Evolutionary conservation across 176 grass and related monocot species (phyloP), one percentile per base, ranked within the genome.

Genomic region (Raddia distichophylla): DNA sequence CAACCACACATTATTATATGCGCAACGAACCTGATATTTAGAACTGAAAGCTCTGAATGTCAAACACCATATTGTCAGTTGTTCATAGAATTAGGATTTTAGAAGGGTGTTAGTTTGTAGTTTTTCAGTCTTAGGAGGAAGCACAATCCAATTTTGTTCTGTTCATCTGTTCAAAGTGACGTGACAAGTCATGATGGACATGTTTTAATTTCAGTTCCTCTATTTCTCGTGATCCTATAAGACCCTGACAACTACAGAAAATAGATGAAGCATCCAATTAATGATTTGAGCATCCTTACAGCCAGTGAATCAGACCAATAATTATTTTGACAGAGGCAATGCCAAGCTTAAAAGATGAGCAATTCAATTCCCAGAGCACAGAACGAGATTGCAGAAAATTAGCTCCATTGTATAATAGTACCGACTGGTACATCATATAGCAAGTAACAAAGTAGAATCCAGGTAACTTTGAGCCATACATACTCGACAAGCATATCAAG

Each of bases 341-440:
- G 18, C 55, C 40, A 51, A 22, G 4, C 14, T 12, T 71, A 35
- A 67, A 4, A 3, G 75, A 56, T 40, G 13, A 76, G 18, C 10
- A 62, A 44, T 32, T 42, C 2, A 83, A 45, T 71, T 70, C 19
- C 44, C 46, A 15, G 6, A 71, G 60, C n/a, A 70, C 63, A 73
- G 61, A 59, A 77, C 8, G n/a, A 35, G 42, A 65, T 10, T 44
- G 11, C 33, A 52, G 3, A 73, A 75, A 71, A 3, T 55, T 42
- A 35, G 49, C 80, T 86, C 65, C 86, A 77, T 84, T 84, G 67
- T 8, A 60, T 89, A 87, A 60, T 89, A 87, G 62, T 67, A 80
- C 64, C 40, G 8, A 80, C 76, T 15, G 37, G 37, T 40, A 40
- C 37, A 40, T 40, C 48, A 66, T 80, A 80, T 64, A 76, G 15